These are phyloP conservation scores for Berberis thunbergii DNA, from an alignment of 164 flowering plant species.

Conservation along the genomic window DNA sequence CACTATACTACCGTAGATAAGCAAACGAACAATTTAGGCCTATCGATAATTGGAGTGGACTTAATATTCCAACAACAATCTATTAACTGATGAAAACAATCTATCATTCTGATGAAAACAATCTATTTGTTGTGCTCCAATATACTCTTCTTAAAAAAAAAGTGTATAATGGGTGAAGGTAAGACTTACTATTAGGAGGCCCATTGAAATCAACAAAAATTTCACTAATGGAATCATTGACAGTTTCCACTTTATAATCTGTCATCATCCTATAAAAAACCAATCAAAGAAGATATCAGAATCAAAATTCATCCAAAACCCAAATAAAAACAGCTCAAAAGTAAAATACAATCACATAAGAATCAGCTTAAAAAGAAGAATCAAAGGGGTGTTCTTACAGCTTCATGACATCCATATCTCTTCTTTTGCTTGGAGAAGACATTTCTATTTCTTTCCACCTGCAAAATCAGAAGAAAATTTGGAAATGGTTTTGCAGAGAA, in stretches of 20 bases:
- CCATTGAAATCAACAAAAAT: conserved; percentile 68
- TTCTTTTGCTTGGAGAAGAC: not conserved
- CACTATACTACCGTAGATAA: no score
- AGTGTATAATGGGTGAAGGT: not conserved
- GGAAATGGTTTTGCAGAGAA: no score
- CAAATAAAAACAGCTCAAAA: not conserved
- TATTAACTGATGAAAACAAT: no score
- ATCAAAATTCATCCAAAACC: no score
- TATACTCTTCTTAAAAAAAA: not conserved
- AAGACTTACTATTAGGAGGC: conserved; percentile 47
- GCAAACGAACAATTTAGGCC: no score
- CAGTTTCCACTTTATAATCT: conserved; percentile 71
- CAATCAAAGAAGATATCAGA: not conserved
- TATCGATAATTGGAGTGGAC: no score
- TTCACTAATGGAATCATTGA: conserved; percentile 63
- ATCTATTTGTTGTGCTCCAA: not conserved
- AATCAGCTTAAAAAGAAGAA: not conserved
- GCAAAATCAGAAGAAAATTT: no score
- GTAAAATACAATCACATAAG: not conserved
- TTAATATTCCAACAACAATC: no score
- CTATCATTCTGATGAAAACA: no score
- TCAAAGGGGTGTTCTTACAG: not conserved
- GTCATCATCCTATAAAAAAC: conserved; percentile 57
- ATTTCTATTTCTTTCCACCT: not conserved
- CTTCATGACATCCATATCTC: not conserved